Evolutionary conservation across 352 stramenopile species (phyloP).

Genomic region (Globisporangium recalcitrans): DNA sequence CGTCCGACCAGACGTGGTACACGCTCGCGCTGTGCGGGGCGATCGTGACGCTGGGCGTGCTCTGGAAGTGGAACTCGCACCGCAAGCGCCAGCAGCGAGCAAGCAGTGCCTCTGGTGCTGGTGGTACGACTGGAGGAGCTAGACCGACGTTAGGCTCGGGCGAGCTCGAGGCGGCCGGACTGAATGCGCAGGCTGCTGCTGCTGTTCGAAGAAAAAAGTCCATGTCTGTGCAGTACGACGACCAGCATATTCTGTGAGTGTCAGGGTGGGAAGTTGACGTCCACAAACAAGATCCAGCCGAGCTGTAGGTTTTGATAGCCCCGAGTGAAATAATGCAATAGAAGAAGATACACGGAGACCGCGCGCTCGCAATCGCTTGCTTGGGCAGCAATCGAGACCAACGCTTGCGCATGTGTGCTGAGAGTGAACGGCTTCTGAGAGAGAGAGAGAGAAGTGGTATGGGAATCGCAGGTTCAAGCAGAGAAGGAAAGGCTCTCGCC

Average conservation of each 20-base stretch:
- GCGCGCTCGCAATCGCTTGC: too few relatives aligned
- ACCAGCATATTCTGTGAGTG: constrained; percentile 16
- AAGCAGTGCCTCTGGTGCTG: too few relatives aligned
- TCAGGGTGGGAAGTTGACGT: too few relatives aligned
- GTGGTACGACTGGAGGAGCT: neutral
- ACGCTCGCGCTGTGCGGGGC: constrained; percentile 10
- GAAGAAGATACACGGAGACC: neutral
- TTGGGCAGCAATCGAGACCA: too few relatives aligned
- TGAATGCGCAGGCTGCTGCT: neutral
- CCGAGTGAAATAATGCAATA: constrained; percentile 2
- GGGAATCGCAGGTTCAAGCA: neutral
- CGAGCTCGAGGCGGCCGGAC: neutral
- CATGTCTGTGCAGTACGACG: constrained; percentile 15
- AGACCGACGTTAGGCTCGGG: constrained; percentile 1
- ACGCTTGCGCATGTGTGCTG: neutral
- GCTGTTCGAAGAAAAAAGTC: constrained; percentile 17
- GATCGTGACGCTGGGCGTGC: constrained; percentile 8
- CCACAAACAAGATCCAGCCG: too few relatives aligned
- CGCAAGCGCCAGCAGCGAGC: constrained; percentile 16
- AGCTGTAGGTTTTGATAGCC: constrained; percentile 30
- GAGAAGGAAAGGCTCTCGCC: neutral
- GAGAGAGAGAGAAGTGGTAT: neutral
- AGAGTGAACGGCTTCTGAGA: neutral
- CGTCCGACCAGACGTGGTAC: constrained; percentile 16
- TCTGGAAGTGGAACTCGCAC: constrained; percentile 15